Conservation (phyloP, 148 eudicot genomes). For the Camellia lanceoleosa region DNA sequence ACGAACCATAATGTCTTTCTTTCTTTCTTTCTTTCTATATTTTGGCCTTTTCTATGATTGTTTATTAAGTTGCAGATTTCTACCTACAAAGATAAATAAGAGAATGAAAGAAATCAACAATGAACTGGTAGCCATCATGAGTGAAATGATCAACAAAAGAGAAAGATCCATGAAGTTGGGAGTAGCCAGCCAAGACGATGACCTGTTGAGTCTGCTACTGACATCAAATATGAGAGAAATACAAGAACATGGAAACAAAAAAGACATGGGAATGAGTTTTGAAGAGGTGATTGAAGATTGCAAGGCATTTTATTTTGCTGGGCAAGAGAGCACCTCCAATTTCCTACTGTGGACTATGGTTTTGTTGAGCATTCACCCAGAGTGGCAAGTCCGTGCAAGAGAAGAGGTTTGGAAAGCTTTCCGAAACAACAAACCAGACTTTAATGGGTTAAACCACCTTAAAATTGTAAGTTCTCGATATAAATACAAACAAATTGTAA, state of each 20-base stretch:
- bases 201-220: background rate
- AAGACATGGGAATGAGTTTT: too few species aligned
- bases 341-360: background rate
- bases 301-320: background rate
- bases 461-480: background rate
- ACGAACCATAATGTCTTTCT: too few species aligned
- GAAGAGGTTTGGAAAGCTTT: background rate
- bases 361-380: background rate
- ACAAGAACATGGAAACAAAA: background rate
- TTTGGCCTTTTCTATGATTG: too few species aligned
- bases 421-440: background rate
- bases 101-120: slow-evolving; percentile 19
- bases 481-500: too few species aligned
- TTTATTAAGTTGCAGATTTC: slow-evolving; percentile 5
- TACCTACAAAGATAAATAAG: slow-evolving; percentile 32
- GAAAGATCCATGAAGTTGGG: background rate
- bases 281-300: background rate
- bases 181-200: background rate
- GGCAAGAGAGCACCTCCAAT: background rate
- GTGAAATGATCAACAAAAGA: slow-evolving; percentile 14
- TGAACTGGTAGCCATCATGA: slow-evolving; percentile 11
- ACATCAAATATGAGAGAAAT: background rate
- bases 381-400: slow-evolving; percentile 4
- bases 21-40: too few species aligned
- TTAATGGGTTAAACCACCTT: background rate